Evolutionary conservation across 345 rosid genomes (phyloP), one percentile per base, ranked within the genome.

Genomic region (Pseudoturritis turrita): DNA sequence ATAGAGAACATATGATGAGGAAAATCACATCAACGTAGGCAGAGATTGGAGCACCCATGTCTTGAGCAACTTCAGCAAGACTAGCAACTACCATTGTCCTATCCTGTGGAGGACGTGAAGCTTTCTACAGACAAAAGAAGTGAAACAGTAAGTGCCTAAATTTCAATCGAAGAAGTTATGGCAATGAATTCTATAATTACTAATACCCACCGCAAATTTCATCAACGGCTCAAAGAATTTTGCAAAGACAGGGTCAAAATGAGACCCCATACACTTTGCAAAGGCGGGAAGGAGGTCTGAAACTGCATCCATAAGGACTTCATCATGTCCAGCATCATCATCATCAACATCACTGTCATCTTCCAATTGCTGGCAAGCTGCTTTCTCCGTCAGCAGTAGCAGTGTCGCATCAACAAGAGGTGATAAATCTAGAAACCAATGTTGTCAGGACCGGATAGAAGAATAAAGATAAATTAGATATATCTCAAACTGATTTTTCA

Each of bases 21-120:
- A 62, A 10, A 76, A 72, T 82, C 81, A 96, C 99, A 83, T 96
- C 98, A 65, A 92, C 83, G 79, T 91, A 92, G 77, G 83, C 80
- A 7, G 94, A 82, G 77, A 96, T 89, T 53, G 97, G 99, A 71
- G 91, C 79, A 72, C 99, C 99, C 98, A 92, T 90, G 73, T 90
- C 84, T 84, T 89, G 99, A 76, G 99, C 98, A 82, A 96, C 97
- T 83, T 96, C 98, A 64, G 98, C 98, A 77, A 96, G 95, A 80
- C 89, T 82, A 59, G 98, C 99, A 65, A 92, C 99, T 72, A 92
- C 98, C 99, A 92, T 92, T 41, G 99, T 90, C 73, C 92, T 83
- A 79, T 90, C 99, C 71, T 83, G 98, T 5, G 83, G 86, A 81
- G 99, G 90, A 18, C 92, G 88, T 57, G 96, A 86, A 62, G 82